Evolutionary conservation across 371 early-diverging fungal species (phyloP), one percentile per base, ranked within the genome.

Genomic region (Fennellomyces sp.): DNA sequence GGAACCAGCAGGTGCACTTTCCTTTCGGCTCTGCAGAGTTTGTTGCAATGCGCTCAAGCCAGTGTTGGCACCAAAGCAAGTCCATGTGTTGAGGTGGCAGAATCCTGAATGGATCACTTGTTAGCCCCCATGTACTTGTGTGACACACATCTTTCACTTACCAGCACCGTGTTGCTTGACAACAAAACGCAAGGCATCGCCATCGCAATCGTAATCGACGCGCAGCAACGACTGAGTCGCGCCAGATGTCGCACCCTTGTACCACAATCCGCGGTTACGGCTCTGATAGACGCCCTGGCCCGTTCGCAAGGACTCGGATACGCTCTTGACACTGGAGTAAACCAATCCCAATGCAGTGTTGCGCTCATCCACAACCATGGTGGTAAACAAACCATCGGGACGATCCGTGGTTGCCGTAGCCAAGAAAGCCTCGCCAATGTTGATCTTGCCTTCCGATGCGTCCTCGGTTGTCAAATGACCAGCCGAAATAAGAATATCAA

Each of bases 211-310:
- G 45, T 85, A 73, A 23, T 88, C 78, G 51, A 97, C 77, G 38
- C 81, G 80, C 35, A 88, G 61, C 50, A 98, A 77, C 13, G 86
- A 75, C 73, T 98, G 99, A 6, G 92, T 91, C 15, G 96, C 91
- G 36, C 97, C 97, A 0, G 96, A 96, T 2, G 96, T 93, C 29
- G 86, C 78, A 4, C 98, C 98, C 80, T 98, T 98, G 71, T 92
- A 85, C 98, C 98, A 98, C 10, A 98, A 78, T 8, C 96, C 97
- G 51, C 92, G 82, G n/a, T 74, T 82, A 57, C 99, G 86, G 35
- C 93, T 92, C 69, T 93, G 91, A 81, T 97, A 98, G 12, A 97
- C 96, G 27, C 99, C 99, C 56, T 86, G 77, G 5, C 89, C 85
- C 0, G 86, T 83, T 29, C 83, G 82, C 54, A 98, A 64, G 2